These are phyloP conservation scores for Aspergillus calidoustus DNA, from an alignment of 2,329 filamentous ascomycete genomes.

Conservation along the genomic window DNA sequence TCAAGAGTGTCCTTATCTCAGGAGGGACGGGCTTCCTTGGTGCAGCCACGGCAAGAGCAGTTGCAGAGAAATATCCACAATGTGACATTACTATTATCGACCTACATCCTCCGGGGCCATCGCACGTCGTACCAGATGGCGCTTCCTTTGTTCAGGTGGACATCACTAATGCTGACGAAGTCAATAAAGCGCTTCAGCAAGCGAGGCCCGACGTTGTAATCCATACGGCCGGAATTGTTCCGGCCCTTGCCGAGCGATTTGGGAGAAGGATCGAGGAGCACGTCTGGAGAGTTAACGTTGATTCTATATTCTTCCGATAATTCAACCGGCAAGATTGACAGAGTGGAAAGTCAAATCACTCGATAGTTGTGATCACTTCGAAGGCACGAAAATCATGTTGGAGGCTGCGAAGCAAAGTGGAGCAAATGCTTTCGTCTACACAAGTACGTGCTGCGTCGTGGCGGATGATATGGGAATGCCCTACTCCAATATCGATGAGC, in stretches of 20 bases:
- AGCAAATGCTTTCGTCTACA: conserved; percentile 59
- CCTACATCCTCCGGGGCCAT: conserved; percentile 33
- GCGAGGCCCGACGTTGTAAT: conserved; percentile 55
- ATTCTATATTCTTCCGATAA: not conserved
- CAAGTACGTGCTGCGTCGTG: conserved; percentile 60
- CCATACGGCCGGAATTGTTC: conserved; percentile 58
- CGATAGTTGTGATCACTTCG: too few relatives aligned
- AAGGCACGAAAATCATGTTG: conserved; percentile 60
- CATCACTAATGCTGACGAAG: conserved; percentile 35
- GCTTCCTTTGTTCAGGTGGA: conserved; percentile 38
- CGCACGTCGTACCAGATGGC: conserved; percentile 32
- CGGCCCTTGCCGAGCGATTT: conserved; percentile 43
- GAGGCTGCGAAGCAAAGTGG: conserved; percentile 49
- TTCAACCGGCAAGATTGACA: not conserved
- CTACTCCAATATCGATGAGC: conserved; percentile 46
- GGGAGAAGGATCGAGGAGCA: conserved; percentile 39
- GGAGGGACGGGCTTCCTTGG: conserved; percentile 48
- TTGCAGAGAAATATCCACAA: conserved; percentile 42
- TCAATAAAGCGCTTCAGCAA: conserved; percentile 42
- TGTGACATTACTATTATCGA: conserved; percentile 46
- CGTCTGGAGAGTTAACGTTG: conserved; percentile 58
- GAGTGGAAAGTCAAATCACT: too few relatives aligned
- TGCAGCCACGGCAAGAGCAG: conserved; percentile 42
- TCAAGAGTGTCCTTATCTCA: conserved; percentile 40
- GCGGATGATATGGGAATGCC: conserved; percentile 52